Evolutionary conservation across 139 green algal genomes (phyloP).

Genomic region (Spirogloea muscicola): DNA sequence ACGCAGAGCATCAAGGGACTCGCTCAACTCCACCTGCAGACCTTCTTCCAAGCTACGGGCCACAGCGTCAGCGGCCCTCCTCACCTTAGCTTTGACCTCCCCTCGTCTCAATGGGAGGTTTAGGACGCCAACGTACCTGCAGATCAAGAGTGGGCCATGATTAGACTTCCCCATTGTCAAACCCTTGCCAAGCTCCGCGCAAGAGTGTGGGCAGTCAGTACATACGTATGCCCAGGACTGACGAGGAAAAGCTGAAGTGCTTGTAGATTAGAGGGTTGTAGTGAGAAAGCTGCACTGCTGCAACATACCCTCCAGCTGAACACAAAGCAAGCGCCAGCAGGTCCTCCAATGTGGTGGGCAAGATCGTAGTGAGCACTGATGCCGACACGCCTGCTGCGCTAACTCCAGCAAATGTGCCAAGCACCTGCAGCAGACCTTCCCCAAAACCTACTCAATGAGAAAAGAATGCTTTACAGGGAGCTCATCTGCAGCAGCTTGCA

Average conservation of each 20-base stretch:
- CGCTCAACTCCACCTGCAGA: conserved; percentile 57
- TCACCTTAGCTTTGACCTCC: conserved; percentile 80
- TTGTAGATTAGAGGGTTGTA: background rate
- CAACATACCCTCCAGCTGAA: conserved; percentile 32
- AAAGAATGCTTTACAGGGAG: background rate
- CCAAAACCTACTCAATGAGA: background rate
- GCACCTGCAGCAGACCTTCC: conserved; percentile 44
- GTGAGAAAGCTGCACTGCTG: background rate
- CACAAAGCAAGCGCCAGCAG: conserved; percentile 62
- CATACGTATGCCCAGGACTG: background rate
- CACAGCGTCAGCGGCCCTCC: conserved; percentile 56
- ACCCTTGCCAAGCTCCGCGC: too few species aligned
- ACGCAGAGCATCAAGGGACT: background rate
- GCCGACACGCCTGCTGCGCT: conserved; percentile 60
- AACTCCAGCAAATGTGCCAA: conserved; percentile 63
- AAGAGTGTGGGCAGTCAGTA: background rate
- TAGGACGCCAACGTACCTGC: conserved; percentile 72
- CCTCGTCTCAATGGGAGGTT: conserved; percentile 75
- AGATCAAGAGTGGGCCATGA: background rate
- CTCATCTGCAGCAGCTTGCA: background rate
- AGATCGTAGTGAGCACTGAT: conserved; percentile 57
- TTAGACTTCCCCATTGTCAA: too few species aligned
- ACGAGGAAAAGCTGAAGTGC: background rate
- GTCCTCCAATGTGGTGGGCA: conserved; percentile 75
- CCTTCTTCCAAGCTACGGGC: conserved; percentile 42